Conservation (phyloP, 495 filamentous ascomycete species). For the Aspergillus sclerotiicarbonarius region DNA sequence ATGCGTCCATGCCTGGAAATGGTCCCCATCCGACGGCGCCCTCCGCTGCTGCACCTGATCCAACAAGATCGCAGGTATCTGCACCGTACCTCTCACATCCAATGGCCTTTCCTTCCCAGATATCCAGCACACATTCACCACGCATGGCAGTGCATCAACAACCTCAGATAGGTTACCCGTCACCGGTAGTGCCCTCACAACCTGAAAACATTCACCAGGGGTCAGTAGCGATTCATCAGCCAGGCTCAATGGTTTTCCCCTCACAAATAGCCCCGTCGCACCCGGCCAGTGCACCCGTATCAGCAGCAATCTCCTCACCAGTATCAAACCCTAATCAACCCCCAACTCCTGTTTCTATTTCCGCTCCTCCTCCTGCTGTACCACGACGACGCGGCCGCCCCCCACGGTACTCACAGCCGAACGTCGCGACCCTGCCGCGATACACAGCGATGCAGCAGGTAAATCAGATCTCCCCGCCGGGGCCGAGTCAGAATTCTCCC, state of each 20-base stretch:
- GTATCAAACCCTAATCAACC: background rate
- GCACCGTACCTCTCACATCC: background rate
- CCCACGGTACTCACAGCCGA: background rate
- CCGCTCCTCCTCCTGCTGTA: background rate
- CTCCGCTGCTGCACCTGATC: background rate
- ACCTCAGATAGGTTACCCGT: background rate
- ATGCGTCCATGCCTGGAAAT: background rate
- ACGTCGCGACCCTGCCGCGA: no score
- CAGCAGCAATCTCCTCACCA: background rate
- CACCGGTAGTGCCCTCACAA: background rate
- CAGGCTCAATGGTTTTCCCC: conserved; percentile 1
- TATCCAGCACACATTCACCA: background rate
- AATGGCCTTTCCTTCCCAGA: background rate
- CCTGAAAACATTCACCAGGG: background rate
- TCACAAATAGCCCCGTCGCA: conserved; percentile 1
- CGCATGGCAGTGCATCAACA: background rate
- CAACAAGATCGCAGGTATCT: background rate
- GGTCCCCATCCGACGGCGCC: background rate
- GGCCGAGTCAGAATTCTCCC: no score
- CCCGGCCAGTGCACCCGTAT: background rate
- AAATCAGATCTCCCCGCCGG: no score
- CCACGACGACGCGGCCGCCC: background rate
- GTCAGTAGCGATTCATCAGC: background rate
- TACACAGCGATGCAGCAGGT: no score
- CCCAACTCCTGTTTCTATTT: background rate